Evolutionary conservation across 441 rosid genomes (phyloP), one percentile per base, ranked within the genome.

Genomic region (Viola pubescens): DNA sequence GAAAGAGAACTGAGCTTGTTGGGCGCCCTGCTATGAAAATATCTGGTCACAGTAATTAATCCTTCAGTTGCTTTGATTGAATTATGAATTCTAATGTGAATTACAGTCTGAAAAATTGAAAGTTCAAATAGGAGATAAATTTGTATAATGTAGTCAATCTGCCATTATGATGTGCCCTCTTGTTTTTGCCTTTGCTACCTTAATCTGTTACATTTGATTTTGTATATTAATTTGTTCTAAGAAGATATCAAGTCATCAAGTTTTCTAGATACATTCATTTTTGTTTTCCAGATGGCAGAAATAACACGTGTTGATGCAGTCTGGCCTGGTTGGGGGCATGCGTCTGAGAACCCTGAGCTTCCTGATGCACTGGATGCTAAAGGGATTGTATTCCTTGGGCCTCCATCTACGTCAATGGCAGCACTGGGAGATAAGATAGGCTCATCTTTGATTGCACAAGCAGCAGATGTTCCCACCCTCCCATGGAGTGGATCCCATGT

Each of bases 301-400:
- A 82, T 86, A 73, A 95, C 99, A 11, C 89, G 59, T 64, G 99
- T 95, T 60, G 99, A 95, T 81, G 99, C 99, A 13, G 97, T 95
- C 71, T 95, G 99, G 99, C 99, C 99, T 76, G 99, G 99, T 60
- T 95, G 99, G 98, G 99, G 98, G 53, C 99, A 95, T 82, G 99
- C 99, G 51, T 95, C 99, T 9, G 99, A 91, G 79, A 95, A 84
- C 70, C 99, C 99, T 48, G 99, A 91, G 74, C 82, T 95, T 54
- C 98, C 98, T 7, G 98, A 95, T 75, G 98, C 97, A n/a, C 69
- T 95, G 66, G 62, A 45, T 74, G 92, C 82, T 19, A 91, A 86
- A 73, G 99, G 89, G 68, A 82, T 95, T 16, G 59, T 84, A 67
- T 95, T 95, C 83, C 99, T 95, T 63, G 99, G 99, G 40, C 98